A percentile compares a stretch with the other conserved stretches of the same genome.
phyloP scores from a whole-genome alignment of 495 filamentous ascomycete genomes.

The Aspergillus incahuasiensis region DNA sequence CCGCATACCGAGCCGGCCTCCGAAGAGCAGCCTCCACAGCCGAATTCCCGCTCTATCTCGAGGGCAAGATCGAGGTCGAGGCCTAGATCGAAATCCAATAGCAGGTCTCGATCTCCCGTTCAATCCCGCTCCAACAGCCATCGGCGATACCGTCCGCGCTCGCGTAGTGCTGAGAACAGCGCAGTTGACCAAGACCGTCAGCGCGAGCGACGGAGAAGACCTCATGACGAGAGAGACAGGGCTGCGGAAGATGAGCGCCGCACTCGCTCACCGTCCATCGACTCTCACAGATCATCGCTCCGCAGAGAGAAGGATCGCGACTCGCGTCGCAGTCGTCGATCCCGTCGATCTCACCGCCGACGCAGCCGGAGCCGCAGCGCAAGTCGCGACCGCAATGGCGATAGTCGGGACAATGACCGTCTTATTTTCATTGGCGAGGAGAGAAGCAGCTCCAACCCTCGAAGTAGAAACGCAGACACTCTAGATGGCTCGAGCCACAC shows the following conservation, averaged over 20 bases:
- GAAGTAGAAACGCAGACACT: constrained; percentile 17
- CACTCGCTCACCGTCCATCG: constrained; percentile 49
- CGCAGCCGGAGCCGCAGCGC: constrained; percentile 32
- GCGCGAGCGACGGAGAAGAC: constrained; percentile 40
- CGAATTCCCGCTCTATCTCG: constrained; percentile 31
- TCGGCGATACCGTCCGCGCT: constrained; percentile 55
- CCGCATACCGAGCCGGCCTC: constrained; percentile 23
- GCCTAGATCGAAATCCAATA: constrained; percentile 33
- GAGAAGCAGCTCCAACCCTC: constrained; percentile 13
- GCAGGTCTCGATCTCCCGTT: constrained; percentile 32
- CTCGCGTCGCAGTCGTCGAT: constrained; percentile 35
- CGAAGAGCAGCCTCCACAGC: constrained; percentile 25
- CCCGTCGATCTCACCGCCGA: constrained; percentile 31
- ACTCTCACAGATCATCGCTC: constrained; percentile 48
- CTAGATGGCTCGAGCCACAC: constrained; percentile 15
- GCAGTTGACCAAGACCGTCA: constrained; percentile 45
- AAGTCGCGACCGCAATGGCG: constrained; percentile 25
- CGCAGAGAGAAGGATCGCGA: constrained; percentile 46
- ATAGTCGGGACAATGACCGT: constrained; percentile 23
- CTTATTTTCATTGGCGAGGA: constrained; percentile 20
- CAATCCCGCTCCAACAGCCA: constrained; percentile 49
- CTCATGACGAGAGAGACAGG: constrained; percentile 45
- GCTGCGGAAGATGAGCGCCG: constrained; percentile 38
- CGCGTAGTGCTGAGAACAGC: constrained; percentile 42
- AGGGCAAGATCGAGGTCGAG: constrained; percentile 29